phyloP scores from a whole-genome alignment of 805 yeast genomes.

The Clavispora fructus region DNA sequence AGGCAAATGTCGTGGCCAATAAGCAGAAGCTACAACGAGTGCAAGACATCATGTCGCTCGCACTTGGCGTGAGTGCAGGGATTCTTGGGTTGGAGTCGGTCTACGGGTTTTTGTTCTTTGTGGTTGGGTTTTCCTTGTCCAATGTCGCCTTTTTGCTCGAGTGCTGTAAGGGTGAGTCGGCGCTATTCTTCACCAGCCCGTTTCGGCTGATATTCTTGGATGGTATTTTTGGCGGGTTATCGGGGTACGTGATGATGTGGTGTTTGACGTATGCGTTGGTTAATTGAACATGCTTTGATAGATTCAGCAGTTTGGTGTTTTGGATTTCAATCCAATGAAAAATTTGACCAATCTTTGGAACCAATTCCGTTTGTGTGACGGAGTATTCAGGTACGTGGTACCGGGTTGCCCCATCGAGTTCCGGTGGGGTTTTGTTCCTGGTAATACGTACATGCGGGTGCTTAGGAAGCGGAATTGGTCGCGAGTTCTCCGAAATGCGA shows the following conservation, averaged over 20 bases:
- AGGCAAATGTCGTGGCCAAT: slow-evolving; percentile 7
- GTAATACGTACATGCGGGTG: no score
- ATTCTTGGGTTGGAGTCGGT: slow-evolving; percentile 33
- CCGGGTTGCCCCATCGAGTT: no score
- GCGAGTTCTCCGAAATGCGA: background rate
- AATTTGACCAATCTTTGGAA: no score
- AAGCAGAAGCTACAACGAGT: slow-evolving; percentile 20
- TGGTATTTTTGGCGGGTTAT: slow-evolving; percentile 26
- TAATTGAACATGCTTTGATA: slow-evolving; percentile 9
- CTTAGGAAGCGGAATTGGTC: background rate
- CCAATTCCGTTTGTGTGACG: no score
- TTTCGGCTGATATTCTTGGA: slow-evolving; percentile 28
- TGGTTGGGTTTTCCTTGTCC: slow-evolving; percentile 27
- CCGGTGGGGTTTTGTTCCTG: no score
- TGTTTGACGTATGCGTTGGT: slow-evolving; percentile 41
- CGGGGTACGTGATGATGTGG: slow-evolving; percentile 46
- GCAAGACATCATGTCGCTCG: slow-evolving; percentile 34
- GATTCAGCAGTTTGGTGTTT: no score
- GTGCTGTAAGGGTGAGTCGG: slow-evolving; percentile 29
- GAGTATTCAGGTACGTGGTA: no score
- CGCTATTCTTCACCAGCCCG: slow-evolving; percentile 23
- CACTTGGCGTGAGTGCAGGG: slow-evolving; percentile 38
- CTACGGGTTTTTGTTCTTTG: slow-evolving; percentile 32
- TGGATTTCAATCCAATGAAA: no score
- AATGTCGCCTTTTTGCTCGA: slow-evolving; percentile 24